Evolutionary conservation across 2,329 filamentous ascomycete genomes (phyloP).

Genomic region (Blastomyces gilchristii): DNA sequence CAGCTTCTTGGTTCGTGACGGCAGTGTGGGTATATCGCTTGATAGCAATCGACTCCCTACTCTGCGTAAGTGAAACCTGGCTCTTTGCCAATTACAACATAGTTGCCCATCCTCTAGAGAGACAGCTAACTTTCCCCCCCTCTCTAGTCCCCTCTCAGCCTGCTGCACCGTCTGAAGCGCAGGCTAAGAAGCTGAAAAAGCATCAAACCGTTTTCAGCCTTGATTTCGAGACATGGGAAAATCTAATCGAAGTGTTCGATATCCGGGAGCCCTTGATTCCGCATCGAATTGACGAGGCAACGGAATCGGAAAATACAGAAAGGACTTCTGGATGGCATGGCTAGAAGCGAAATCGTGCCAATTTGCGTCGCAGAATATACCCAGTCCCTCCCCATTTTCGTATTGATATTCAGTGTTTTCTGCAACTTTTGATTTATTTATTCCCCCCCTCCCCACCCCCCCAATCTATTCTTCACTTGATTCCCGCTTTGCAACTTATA

Average conservation of each 20-base stretch:
- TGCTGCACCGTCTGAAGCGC: constrained; percentile 36
- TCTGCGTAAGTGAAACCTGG: constrained; percentile 52
- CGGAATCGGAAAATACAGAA: constrained; percentile 41
- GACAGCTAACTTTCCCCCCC: constrained; percentile 16
- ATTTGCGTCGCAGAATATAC: background rate
- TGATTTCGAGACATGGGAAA: constrained; percentile 73
- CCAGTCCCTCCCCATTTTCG: background rate
- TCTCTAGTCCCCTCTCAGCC: constrained; percentile 32
- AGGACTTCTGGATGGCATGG: constrained; percentile 58
- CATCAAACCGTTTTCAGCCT: constrained; percentile 84
- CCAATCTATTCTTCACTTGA: background rate
- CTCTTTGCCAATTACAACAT: background rate
- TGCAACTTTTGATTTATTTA: background rate
- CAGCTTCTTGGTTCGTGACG: constrained; percentile 86
- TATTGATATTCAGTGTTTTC: background rate
- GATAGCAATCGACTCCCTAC: constrained; percentile 69
- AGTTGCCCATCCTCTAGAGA: background rate
- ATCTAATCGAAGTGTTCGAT: constrained; percentile 63
- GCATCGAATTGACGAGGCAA: constrained; percentile 54
- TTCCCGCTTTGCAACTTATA: background rate
- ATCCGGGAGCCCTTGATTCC: constrained; percentile 74
- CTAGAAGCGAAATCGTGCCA: constrained; percentile 23
- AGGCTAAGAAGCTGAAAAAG: constrained; percentile 49
- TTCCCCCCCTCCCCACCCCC: too few species aligned
- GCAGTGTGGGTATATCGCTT: constrained; percentile 60